Evolutionary conservation across 306 rosid species (phyloP), one percentile per base, ranked within the genome.

Genomic region (Cicer judaicum): DNA sequence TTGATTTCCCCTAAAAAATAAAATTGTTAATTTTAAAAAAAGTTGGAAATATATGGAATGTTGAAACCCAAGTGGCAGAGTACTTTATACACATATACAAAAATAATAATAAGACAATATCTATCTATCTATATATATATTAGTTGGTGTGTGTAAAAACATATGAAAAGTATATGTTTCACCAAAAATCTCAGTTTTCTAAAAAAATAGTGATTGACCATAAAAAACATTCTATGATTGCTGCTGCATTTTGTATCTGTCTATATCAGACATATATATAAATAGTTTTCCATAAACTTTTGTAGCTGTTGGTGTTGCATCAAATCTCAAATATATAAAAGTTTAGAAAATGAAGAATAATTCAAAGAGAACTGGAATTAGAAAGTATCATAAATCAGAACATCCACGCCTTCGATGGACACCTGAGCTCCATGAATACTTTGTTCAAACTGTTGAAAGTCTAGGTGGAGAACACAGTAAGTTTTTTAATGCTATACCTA

Each of bases 351-450:
- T 49, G 70, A 72, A 61, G 63, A 71, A 56, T 34, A 13, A 68
- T 50, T 73, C 83, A 4, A 68, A 54, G 54, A 83, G 61, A 74
- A 78, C 4, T 2, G 29, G 53, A 5, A 83, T 56, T 14, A 48
- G 86, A 52, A 68, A 75, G n/a, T 83, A 83, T 60, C 75, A 69
- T 36, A 83, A 83, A 70, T 79, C 83, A 0, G 83, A 83, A 14
- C 76, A 63, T 8, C 83, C 86, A 44, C 80, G 86, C 3, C 64
- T 83, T 5, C 52, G 86, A 10, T 83, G 86, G 86, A 83, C 83
- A 4, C 78, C 78, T 2, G 81, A 83, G 6, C 86, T 83, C 70
- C 86, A 83, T 70, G 42, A 70, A 40, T 78, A 64, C 72, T 83
- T 83, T 52, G 78, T 83, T 64, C 78, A 83, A 55, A 64, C 38